phyloP scores from a whole-genome alignment of 2,329 filamentous ascomycete genomes.

The Coleophoma crateriformis region DNA sequence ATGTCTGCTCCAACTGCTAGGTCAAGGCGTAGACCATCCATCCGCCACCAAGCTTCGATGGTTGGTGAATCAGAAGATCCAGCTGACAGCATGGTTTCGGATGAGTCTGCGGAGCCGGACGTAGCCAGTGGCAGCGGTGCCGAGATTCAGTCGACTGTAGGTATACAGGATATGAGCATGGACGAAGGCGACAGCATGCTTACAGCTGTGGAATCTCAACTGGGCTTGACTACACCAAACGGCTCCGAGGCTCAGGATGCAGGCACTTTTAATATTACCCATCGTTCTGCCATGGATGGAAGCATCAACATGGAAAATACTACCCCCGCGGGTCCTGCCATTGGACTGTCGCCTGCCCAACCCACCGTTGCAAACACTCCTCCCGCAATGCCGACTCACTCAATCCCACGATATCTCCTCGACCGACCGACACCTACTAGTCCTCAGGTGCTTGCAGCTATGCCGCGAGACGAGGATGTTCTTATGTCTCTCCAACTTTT shows the following conservation, averaged over 20 bases:
- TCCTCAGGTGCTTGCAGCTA: conserved; percentile 75
- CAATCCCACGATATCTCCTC: conserved; percentile 73
- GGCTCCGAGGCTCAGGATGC: conserved; percentile 79
- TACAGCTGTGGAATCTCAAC: conserved; percentile 60
- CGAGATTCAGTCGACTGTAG: conserved; percentile 76
- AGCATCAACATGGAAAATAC: conserved; percentile 71
- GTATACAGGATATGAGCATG: conserved; percentile 76
- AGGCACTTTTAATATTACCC: conserved; percentile 91
- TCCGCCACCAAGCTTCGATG: conserved; percentile 80
- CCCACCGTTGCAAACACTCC: conserved; percentile 60
- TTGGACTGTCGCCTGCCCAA: conserved; percentile 65
- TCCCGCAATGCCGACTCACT: conserved; percentile 68
- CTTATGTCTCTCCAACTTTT: conserved; percentile 96
- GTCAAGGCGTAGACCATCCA: conserved; percentile 70
- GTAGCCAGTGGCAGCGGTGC: conserved; percentile 64
- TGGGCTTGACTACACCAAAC: conserved; percentile 71
- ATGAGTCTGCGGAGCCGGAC: conserved; percentile 69
- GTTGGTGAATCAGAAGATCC: conserved; percentile 86
- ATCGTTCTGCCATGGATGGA: conserved; percentile 76
- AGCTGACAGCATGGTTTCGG: conserved; percentile 75
- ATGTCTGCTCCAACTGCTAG: conserved; percentile 47
- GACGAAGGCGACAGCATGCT: conserved; percentile 75
- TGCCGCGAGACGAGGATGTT: conserved; percentile 96
- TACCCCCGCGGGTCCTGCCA: conserved; percentile 59
- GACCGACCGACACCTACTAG: conserved; percentile 63